Evolutionary conservation across 257 asterid species (phyloP).

Genomic region (Sherardia arvensis): DNA sequence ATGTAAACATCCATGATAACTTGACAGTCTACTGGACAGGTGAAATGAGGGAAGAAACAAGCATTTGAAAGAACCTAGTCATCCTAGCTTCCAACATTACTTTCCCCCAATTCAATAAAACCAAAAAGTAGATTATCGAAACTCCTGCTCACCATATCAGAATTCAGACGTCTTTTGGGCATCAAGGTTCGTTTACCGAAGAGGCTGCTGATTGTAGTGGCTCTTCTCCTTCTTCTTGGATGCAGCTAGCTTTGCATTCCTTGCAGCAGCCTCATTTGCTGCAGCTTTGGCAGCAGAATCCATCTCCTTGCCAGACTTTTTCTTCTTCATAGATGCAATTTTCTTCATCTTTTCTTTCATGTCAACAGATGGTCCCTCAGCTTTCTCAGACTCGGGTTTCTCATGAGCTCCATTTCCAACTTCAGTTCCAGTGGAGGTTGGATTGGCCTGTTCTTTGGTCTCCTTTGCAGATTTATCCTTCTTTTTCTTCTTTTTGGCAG

Average conservation of each 20-base stretch:
- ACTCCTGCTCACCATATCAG: background rate
- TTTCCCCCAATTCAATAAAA: background rate
- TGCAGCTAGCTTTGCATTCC: slow-evolving; percentile 77
- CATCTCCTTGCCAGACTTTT: slow-evolving; percentile 78
- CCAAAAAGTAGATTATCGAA: background rate
- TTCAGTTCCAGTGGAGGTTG: slow-evolving; percentile 28
- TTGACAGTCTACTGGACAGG: slow-evolving; percentile 9
- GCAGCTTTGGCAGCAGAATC: slow-evolving; percentile 83
- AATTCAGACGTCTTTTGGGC: slow-evolving; percentile 13
- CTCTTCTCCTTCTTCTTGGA: slow-evolving; percentile 96
- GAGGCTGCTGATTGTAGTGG: slow-evolving; percentile 93
- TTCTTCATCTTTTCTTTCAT: slow-evolving; percentile 72
- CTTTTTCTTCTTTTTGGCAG: slow-evolving; percentile 86
- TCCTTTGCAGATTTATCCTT: slow-evolving; percentile 71
- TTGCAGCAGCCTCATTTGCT: slow-evolving; percentile 88
- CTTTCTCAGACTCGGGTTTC: slow-evolving; percentile 31
- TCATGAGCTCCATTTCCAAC: slow-evolving; percentile 38
- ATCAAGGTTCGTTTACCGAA: slow-evolving; percentile 36
- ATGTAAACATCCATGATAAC: slow-evolving; percentile 11
- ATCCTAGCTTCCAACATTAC: background rate
- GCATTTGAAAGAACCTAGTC: background rate
- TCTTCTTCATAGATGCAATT: slow-evolving; percentile 66
- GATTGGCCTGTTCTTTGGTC: slow-evolving; percentile 49
- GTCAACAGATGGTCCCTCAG: slow-evolving; percentile 44
- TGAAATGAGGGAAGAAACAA: slow-evolving; percentile 2